Evolutionary conservation across 78 protist genomes (phyloP), one percentile per base, ranked within the genome.

Genomic region (Dictyostelium capitatum): DNA sequence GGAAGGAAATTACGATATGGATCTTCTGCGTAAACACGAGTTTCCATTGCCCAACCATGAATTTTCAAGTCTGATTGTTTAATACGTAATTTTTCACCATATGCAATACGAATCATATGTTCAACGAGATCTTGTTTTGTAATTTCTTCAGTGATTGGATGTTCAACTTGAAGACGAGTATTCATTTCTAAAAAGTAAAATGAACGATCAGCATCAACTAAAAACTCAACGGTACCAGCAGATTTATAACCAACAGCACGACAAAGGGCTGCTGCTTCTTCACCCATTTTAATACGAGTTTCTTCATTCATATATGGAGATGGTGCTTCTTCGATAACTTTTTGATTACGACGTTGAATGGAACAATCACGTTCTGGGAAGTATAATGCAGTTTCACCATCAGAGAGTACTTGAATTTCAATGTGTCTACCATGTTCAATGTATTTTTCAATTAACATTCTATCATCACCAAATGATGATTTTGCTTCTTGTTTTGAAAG

Each of bases 121-220:
- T 98, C 99, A 37, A 98, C 99, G 25, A 99, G 95, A 85, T 99
- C 99, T 43, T 96, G 87, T 37, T 98, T 98, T 10, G 99, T 96
- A 89, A 98, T 94, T 23, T 83, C 48, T 80, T 99, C 99, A 2
- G 99, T 98, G 95, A 99, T 95, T 19, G 99, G 99, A 91, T 99
- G 99, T 95, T 99, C 99, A 51, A 98, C 99, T 90, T 98, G 99
- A 74, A 99, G 95, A 28, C 99, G 96, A 10, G 99, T 97, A 97
- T 99, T 99, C 99, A 99, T 98, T 78, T 99, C 99, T 62, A 98
- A 83, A 79, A 99, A 99, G 96, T 96, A 98, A 89, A 93, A 97
- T 73, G 96, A 82, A 41, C 82, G 51, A 12, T 95, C 10, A 7
- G 74, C 20, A 67, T 98, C 99, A 59, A 98, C 97, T 3, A 99